These are phyloP conservation scores for Citrus australasica DNA, from an alignment of 345 rosid genomes.

Conservation along the genomic window DNA sequence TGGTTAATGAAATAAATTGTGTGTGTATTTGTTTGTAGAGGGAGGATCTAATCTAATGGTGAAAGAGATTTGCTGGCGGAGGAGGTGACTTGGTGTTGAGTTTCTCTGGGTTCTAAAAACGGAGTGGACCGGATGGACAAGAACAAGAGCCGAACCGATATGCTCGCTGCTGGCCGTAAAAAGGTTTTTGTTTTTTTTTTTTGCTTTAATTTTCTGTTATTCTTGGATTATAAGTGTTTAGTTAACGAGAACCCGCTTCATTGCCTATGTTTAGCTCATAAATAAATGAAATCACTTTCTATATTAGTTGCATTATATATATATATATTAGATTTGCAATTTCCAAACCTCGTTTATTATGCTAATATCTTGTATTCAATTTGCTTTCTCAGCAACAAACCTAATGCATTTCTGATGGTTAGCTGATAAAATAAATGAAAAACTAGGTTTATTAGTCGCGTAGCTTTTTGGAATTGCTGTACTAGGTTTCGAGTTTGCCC, in stretches of 20 bases:
- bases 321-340: not conserved
- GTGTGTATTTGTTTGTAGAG: slow-evolving; percentile 8
- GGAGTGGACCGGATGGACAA: slow-evolving; percentile 71
- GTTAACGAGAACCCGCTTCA: not conserved
- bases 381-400: not conserved
- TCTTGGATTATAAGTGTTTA: not conserved
- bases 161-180: slow-evolving; percentile 92
- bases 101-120: slow-evolving; percentile 23
- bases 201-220: not conserved
- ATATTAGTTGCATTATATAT: not conserved
- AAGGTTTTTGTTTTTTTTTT: slow-evolving; percentile 42
- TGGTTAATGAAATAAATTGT: not conserved
- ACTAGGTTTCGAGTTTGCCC: no score
- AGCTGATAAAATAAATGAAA: not conserved
- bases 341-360: not conserved
- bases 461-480: no score
- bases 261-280: not conserved
- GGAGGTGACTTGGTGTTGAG: slow-evolving; percentile 20
- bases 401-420: not conserved
- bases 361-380: not conserved
- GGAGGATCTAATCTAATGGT: slow-evolving; percentile 33
- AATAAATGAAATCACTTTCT: not conserved
- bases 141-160: slow-evolving; percentile 82
- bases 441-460: not conserved
- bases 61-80: slow-evolving; percentile 28